These are phyloP conservation scores for Volvariella volvacea DNA, from an alignment of 1,284 basidiomycete genomes.

Conservation along the genomic window DNA sequence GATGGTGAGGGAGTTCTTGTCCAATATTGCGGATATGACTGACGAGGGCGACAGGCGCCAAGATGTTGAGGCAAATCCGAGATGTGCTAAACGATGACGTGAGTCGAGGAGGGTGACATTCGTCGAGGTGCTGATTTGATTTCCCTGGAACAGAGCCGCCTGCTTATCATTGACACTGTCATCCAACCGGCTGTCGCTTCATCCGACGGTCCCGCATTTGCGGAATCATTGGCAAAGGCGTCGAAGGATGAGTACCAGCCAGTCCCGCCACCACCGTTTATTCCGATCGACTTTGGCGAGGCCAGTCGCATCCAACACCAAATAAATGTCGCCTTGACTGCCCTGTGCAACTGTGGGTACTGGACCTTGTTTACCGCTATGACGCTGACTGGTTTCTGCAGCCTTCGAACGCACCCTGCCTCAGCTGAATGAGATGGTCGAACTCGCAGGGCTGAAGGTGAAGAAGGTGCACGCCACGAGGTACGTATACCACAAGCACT, in stretches of 20 bases:
- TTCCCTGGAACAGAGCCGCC: constrained; percentile 17
- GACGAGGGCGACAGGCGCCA: constrained; percentile 16
- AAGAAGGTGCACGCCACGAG: constrained; percentile 26
- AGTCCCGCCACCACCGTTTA: constrained; percentile 23
- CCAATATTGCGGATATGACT: not conserved
- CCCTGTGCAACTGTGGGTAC: constrained; percentile 23
- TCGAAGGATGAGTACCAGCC: constrained; percentile 22
- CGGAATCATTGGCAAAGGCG: constrained; percentile 20
- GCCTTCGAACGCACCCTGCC: constrained; percentile 28
- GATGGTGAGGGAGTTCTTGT: constrained; percentile 15
- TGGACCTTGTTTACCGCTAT: not conserved
- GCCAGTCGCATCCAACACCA: constrained; percentile 27
- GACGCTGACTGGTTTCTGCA: constrained; percentile 7
- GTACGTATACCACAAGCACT: constrained; percentile 10
- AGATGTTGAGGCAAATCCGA: constrained; percentile 24
- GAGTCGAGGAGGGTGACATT: not conserved
- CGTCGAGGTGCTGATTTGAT: not conserved
- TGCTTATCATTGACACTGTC: constrained; percentile 27
- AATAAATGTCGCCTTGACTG: constrained; percentile 27
- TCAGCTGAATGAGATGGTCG: constrained; percentile 27
- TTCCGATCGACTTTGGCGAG: constrained; percentile 28
- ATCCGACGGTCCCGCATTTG: constrained; percentile 16
- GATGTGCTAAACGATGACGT: constrained; percentile 26
- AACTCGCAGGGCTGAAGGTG: constrained; percentile 24
- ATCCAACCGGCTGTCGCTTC: constrained; percentile 24